These are phyloP conservation scores for Nelumbo lutea DNA, from an alignment of 164 flowering plant genomes.

Conservation along the genomic window DNA sequence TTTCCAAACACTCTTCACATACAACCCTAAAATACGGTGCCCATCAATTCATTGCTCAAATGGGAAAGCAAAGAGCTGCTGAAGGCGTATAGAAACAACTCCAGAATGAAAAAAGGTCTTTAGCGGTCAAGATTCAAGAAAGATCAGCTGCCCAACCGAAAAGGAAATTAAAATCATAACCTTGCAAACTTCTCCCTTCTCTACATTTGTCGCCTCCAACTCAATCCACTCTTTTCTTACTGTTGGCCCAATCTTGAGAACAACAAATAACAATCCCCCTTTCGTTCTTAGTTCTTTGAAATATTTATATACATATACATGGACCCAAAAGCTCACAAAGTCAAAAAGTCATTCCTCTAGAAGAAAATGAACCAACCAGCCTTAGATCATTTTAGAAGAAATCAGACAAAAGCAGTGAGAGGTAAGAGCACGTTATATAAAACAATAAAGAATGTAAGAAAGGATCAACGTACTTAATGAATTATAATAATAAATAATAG, in stretches of 20 bases:
- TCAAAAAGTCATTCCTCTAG: no score
- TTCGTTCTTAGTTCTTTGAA: no score
- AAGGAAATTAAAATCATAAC: not conserved
- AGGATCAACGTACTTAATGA: no score
- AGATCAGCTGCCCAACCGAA: not conserved
- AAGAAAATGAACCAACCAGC: not conserved
- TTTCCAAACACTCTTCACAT: no score
- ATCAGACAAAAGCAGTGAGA: no score
- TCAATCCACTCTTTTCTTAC: no score
- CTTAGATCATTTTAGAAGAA: not conserved
- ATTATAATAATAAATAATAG: no score
- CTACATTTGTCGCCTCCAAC: not conserved
- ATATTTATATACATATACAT: no score
- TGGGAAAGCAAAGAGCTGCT: not conserved
- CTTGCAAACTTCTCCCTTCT: not conserved
- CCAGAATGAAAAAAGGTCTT: not conserved
- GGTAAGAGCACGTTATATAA: no score
- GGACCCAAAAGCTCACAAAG: no score
- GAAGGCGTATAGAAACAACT: not conserved
- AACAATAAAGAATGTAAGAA: no score
- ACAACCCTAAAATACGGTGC: no score
- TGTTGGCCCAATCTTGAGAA: not conserved
- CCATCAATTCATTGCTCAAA: not conserved
- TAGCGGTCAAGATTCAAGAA: not conserved
- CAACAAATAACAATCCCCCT: not conserved